Percentiles rank a stretch among this genome's conserved stretches.
phyloP scores from a whole-genome alignment of 805 yeast genomes.

The Teunomyces gatunensis region DNA sequence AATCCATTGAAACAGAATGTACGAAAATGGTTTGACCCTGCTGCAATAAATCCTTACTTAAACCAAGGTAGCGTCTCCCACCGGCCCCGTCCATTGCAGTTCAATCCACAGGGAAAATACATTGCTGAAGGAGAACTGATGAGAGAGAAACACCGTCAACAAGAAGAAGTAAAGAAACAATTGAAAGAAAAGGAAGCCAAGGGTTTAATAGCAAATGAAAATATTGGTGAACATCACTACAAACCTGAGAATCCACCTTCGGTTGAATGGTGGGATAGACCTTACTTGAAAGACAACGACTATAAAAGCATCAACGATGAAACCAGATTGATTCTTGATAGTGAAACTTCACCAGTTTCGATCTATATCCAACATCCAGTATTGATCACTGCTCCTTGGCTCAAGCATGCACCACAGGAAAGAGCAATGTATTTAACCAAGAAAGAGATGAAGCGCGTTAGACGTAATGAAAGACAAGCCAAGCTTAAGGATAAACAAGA shows the following conservation, averaged over 20 bases:
- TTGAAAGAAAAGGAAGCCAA: slow-evolving; percentile 26
- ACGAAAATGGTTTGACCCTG: slow-evolving; percentile 30
- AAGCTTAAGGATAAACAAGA: slow-evolving; percentile 71
- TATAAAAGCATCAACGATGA: slow-evolving; percentile 34
- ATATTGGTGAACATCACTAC: slow-evolving; percentile 56
- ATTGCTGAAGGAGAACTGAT: slow-evolving; percentile 51
- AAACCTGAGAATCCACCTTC: slow-evolving; percentile 52
- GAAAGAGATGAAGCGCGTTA: slow-evolving; percentile 67
- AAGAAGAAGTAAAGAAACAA: slow-evolving; percentile 13
- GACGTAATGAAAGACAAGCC: slow-evolving; percentile 66
- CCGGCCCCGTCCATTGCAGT: slow-evolving; percentile 38
- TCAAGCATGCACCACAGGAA: slow-evolving; percentile 36
- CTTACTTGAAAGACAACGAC: slow-evolving; percentile 42
- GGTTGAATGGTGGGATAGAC: slow-evolving; percentile 89
- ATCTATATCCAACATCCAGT: slow-evolving; percentile 82
- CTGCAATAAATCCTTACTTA: slow-evolving; percentile 38
- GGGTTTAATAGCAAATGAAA: slow-evolving; percentile 51
- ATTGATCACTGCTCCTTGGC: slow-evolving; percentile 61
- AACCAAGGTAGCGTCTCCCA: slow-evolving; percentile 17
- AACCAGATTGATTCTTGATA: slow-evolving; percentile 28
- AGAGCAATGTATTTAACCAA: slow-evolving; percentile 65
- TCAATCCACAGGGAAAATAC: slow-evolving; percentile 65
- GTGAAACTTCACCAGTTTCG: slow-evolving; percentile 52
- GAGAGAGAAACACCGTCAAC: slow-evolving; percentile 35
- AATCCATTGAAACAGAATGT: slow-evolving; percentile 31